Evolutionary conservation across 768 basidiomycete species (phyloP), one percentile per base, ranked within the genome.

Genomic region (Coprinopsis cinerea): DNA sequence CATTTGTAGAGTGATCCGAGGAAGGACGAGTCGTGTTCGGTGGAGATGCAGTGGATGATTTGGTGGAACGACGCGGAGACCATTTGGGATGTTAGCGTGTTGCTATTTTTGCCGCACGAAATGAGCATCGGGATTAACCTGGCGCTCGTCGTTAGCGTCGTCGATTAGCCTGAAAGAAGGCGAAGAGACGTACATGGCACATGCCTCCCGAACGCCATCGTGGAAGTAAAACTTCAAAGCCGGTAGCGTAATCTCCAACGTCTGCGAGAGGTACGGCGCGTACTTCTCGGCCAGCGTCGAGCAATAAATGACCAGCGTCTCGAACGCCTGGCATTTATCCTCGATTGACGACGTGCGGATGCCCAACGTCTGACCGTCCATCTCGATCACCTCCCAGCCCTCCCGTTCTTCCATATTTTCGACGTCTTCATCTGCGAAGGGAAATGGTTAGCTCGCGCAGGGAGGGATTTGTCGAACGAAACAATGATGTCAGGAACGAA

Each of bases 241-340:
- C 0, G 85, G 87, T 1, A 92, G 66, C 1, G 85, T 77, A 2
- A 91, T 76, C 58, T 88, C 84, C 2, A 92, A 70, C 9, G 75
- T 77, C 58, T 85, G 86, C 22, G 79, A 61, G 1, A 92, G 67
- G 58, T 88, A 92, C 0, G 88, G 87, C 0, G 79, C 82, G 56
- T 89, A 90, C 2, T 74, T 70, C 0, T 75, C 67, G 0, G 78
- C 78, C 0, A 92, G 73, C 3, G 83, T 81, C 35, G 81, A 83
- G 54, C 81, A 83, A 59, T 90, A 86, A 18, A 90, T 85, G 13
- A 90, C 80, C 5, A 92, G 73, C n/a, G 87, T 90, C 59, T 90
- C 87, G 55, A 91, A 89, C 2, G 90, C 89, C 59, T 88, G 85
- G 50, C 88, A 88, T 59, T 92, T 92, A 56, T 92, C 88, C 59